Conservation (phyloP, 129 eudicot species). For the Smallanthus sonchifolius region DNA sequence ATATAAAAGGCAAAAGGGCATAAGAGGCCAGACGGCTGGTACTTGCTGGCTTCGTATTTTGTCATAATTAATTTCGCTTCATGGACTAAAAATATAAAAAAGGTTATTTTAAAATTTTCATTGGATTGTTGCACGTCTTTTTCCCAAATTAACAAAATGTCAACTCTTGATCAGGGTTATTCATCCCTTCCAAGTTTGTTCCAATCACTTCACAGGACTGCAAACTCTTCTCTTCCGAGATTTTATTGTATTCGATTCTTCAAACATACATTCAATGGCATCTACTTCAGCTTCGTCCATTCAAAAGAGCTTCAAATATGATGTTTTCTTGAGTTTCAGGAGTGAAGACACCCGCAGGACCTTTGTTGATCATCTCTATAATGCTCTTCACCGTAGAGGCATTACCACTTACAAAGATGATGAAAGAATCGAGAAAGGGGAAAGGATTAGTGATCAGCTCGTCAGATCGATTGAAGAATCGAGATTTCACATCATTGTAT, state of each 20-base stretch:
- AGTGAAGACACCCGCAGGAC: neutral
- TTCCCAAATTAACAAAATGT: no score
- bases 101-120: no score
- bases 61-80: no score
- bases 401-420: slow-evolving; percentile 1
- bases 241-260: neutral
- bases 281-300: neutral
- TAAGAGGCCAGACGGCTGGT: no score
- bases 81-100: no score
- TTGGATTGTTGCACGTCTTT: no score
- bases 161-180: no score
- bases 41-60: no score
- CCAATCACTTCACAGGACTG: no score
- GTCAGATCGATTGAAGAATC: neutral
- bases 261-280: neutral
- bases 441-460: slow-evolving; percentile 6
- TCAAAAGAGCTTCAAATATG: neutral
- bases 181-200: no score
- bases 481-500: neutral
- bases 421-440: neutral
- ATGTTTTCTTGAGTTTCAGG: neutral
- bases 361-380: neutral
- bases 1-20: no score
- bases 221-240: no score
- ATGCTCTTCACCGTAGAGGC: neutral